Evolutionary conservation across 1,139 yeast species (phyloP).

Genomic region (Saccharomyces hybrid): DNA sequence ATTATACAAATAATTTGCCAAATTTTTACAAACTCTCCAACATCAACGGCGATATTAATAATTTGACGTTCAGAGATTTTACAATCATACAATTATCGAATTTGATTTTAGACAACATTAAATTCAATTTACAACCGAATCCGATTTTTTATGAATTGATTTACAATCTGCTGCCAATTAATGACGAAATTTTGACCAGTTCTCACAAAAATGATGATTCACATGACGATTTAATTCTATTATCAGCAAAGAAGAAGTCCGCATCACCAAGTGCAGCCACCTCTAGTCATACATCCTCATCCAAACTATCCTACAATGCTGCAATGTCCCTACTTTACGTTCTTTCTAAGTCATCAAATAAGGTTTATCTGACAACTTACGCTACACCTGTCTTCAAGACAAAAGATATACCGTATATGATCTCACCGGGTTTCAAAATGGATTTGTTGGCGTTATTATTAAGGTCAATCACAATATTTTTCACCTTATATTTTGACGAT

Average conservation of each 20-base stretch:
- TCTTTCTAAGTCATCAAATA: slow-evolving; percentile 31
- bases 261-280: neutral
- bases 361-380: slow-evolving; percentile 20
- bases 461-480: slow-evolving; percentile 43
- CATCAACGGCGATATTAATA: slow-evolving; percentile 16
- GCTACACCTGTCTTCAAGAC: slow-evolving; percentile 7
- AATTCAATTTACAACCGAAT: slow-evolving; percentile 32
- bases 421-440: slow-evolving; percentile 37
- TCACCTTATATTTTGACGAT: slow-evolving; percentile 35
- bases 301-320: slow-evolving; percentile 53
- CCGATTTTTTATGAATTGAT: slow-evolving; percentile 49
- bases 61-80: slow-evolving; percentile 53
- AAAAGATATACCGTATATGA: slow-evolving; percentile 10
- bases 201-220: slow-evolving; percentile 23
- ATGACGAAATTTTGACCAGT: slow-evolving; percentile 18
- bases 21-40: slow-evolving; percentile 35
- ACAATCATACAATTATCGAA: slow-evolving; percentile 46
- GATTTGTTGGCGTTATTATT: slow-evolving; percentile 53
- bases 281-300: slow-evolving; percentile 3
- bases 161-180: slow-evolving; percentile 51
- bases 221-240: slow-evolving; percentile 24
- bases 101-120: slow-evolving; percentile 33
- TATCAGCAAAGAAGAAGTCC: slow-evolving; percentile 25
- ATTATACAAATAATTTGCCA: slow-evolving; percentile 42
- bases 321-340: slow-evolving; percentile 50